Percentiles rank a stretch among this genome's conserved stretches.
Conservation (phyloP, 2,329 filamentous ascomycete genomes). For the Pestalotiopsis sp. region DNA sequence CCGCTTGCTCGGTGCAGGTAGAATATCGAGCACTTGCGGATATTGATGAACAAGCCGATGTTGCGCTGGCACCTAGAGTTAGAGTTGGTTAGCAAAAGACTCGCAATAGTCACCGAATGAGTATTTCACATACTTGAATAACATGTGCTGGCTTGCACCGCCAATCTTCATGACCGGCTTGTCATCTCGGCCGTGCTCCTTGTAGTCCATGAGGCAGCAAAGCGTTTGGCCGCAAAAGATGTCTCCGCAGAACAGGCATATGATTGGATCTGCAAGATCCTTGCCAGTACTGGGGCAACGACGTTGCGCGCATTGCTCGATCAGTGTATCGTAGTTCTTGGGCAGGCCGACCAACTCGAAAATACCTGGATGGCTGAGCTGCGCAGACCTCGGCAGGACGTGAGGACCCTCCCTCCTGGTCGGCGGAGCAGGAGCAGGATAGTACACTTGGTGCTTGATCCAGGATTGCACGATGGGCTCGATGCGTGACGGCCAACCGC, state of each 20-base stretch:
- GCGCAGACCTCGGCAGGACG: conserved; percentile 43
- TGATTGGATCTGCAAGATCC: conserved; percentile 85
- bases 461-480: conserved; percentile 64
- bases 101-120: conserved; percentile 20
- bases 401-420: conserved; percentile 15
- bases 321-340: conserved; percentile 87
- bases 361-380: conserved; percentile 81
- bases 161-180: conserved; percentile 60
- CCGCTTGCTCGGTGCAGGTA: conserved; percentile 84
- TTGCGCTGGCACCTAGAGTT: conserved; percentile 85
- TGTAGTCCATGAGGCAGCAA: conserved; percentile 77
- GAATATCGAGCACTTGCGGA: conserved; percentile 91
- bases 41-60: conserved; percentile 93
- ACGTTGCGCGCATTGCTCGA: conserved; percentile 85
- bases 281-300: conserved; percentile 89
- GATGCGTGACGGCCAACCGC: conserved; percentile 53
- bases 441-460: conserved; percentile 67
- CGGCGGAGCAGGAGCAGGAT: conserved; percentile 25
- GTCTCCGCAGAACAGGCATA: conserved; percentile 95
- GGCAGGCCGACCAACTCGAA: conserved; percentile 93
- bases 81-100: conserved; percentile 18
- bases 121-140: conserved; percentile 64
- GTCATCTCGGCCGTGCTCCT: conserved; percentile 39
- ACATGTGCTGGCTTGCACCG: conserved; percentile 89
- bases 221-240: conserved; percentile 94